Conservation (phyloP, 2,329 filamentous ascomycete species). For the Colletotrichum theobromicola region DNA sequence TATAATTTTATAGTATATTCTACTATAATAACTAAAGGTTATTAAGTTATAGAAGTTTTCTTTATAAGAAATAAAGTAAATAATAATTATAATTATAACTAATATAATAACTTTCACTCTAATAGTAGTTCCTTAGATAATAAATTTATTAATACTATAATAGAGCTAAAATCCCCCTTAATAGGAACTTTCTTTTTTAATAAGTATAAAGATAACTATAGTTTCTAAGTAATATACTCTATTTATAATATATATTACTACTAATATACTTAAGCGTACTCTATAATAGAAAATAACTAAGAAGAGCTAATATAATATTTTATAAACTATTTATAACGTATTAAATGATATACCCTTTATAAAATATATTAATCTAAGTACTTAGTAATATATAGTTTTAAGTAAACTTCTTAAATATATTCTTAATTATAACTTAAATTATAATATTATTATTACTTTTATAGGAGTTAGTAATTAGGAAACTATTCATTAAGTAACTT, state of each 20-base stretch:
- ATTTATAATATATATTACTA: not conserved
- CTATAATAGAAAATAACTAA: no score
- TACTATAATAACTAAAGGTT: not conserved
- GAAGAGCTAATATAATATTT: no score
- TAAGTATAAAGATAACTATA: not conserved
- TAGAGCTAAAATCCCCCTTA: not conserved
- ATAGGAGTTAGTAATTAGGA: not conserved
- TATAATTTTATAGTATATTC: not conserved
- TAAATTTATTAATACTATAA: not conserved
- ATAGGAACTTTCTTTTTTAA: not conserved
- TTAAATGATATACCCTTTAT: not conserved
- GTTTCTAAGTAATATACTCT: not conserved
- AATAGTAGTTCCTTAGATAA: not conserved
- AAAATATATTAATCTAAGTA: not conserved
- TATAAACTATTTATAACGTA: no score
- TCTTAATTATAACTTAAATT: not conserved
- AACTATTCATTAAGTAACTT: rapidly evolving
- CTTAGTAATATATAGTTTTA: not conserved
- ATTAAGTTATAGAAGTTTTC: not conserved
- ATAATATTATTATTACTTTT: not conserved
- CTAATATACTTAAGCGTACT: not conserved
- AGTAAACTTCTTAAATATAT: rapidly evolving
- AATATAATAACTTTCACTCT: not conserved
- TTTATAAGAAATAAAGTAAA: not conserved
- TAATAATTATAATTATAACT: not conserved